A percentile compares a stretch with the other conserved stretches of the same genome.
These are phyloP conservation scores for Ceratocystis variospora DNA, from an alignment of 2,329 filamentous ascomycete species.

Conservation along the genomic window DNA sequence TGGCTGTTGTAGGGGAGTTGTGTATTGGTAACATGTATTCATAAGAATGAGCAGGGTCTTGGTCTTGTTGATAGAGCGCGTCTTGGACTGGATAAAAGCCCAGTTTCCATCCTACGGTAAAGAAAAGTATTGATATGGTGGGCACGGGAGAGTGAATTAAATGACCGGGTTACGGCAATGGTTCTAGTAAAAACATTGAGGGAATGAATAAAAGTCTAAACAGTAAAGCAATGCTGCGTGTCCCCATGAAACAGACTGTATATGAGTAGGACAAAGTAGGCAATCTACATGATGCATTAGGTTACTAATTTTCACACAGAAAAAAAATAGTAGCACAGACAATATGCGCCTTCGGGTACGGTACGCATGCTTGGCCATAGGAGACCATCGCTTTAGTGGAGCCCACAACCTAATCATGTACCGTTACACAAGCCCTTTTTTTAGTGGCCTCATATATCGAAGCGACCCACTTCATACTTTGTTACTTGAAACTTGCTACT, in stretches of 20 bases:
- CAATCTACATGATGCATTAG: background rate
- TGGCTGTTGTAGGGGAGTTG: background rate
- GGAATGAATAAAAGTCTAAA: constrained; percentile 15
- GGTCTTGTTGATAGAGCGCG: background rate
- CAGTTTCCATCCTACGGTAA: background rate
- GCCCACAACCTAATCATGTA: background rate
- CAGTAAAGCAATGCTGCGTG: background rate
- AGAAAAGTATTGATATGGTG: constrained; percentile 7
- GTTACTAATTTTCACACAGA: too few relatives aligned
- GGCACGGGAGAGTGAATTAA: background rate
- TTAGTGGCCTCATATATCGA: background rate
- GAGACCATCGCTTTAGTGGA: background rate
- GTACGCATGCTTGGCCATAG: background rate
- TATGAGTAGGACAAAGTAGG: background rate
- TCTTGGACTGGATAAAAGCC: background rate
- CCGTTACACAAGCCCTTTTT: background rate
- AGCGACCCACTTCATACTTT: background rate
- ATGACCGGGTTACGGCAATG: constrained; percentile 14
- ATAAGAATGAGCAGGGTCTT: background rate
- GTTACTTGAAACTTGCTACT: too few relatives aligned
- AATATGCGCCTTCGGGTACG: too few relatives aligned
- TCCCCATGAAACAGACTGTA: background rate
- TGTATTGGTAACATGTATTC: background rate
- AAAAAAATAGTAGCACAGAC: too few relatives aligned
- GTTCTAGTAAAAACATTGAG: constrained; percentile 5